Evolutionary conservation across 73 alveolate species (phyloP).

Genomic region (Paramecium octaurelia): DNA sequence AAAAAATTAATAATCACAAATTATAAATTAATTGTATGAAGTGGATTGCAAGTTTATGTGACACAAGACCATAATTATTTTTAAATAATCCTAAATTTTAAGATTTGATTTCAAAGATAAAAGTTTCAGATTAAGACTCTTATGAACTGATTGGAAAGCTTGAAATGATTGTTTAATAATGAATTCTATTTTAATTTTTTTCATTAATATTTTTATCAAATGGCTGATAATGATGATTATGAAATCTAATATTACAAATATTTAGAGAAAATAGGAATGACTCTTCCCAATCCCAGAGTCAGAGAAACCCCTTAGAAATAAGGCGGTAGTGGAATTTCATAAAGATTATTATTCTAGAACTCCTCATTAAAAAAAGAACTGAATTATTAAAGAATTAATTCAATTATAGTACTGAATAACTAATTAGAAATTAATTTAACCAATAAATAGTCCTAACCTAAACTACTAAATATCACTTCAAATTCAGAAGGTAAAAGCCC

Average conservation of each 20-base stretch:
- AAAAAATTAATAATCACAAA: constrained; percentile 3
- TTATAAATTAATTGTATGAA: background rate
- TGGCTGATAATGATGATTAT: constrained; percentile 36
- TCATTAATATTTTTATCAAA: constrained; percentile 1
- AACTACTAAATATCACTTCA: background rate
- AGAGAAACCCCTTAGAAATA: background rate
- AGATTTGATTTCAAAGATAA: background rate
- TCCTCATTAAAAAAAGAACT: background rate
- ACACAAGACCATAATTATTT: background rate
- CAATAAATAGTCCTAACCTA: background rate
- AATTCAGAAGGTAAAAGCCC: background rate
- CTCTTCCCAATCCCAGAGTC: background rate
- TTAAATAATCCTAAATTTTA: background rate
- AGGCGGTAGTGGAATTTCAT: background rate
- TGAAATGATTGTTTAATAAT: constrained; percentile 26
- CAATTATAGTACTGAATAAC: background rate
- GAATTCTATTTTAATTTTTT: background rate
- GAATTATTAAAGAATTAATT: constrained; percentile 10
- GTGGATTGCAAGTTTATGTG: constrained; percentile 4
- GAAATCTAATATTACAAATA: background rate
- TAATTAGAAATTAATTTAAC: background rate
- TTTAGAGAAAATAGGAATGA: background rate
- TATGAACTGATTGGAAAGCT: constrained; percentile 33
- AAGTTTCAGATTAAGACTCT: background rate
- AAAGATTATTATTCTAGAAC: background rate